Percentiles rank a stretch among this genome's conserved stretches.
phyloP scores from a whole-genome alignment of 139 green algal genomes.

The Yamagishiella unicocca region DNA sequence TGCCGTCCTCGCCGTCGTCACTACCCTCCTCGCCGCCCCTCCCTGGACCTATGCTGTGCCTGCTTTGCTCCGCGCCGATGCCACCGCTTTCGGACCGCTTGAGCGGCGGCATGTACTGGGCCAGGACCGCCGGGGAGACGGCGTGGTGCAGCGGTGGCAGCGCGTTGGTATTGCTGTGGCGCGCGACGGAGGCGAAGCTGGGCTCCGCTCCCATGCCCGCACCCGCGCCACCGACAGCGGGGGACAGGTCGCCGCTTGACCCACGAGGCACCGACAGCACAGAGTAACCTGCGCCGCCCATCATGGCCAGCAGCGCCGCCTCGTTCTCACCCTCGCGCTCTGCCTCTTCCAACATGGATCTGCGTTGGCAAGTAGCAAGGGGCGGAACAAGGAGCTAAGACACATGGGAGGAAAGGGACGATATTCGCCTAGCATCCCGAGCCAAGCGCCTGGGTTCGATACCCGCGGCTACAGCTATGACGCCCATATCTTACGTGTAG shows the following conservation, averaged over 20 bases:
- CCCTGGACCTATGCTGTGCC: neutral
- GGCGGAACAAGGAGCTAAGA: neutral
- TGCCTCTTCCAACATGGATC: conserved; percentile 24
- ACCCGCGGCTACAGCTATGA: no score
- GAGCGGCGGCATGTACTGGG: neutral
- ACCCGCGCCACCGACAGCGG: neutral
- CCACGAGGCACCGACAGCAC: no score
- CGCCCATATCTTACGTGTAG: conserved; percentile 2
- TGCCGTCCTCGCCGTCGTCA: neutral
- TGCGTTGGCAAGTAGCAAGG: neutral
- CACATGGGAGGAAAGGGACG: neutral
- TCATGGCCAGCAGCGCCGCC: conserved; percentile 1
- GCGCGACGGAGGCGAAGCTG: conserved; percentile 31
- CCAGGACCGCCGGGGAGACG: neutral
- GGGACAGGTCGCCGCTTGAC: neutral
- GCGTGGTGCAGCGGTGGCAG: conserved; percentile 26
- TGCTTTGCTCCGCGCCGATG: neutral
- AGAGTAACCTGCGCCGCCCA: neutral
- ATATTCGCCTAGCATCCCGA: neutral
- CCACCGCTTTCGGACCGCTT: neutral
- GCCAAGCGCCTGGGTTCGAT: neutral
- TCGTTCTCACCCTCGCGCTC: neutral
- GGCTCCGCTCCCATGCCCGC: neutral
- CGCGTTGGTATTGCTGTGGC: neutral
- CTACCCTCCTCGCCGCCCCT: neutral